phyloP scores from a whole-genome alignment of 176 grass and related monocot genomes.

The Musa troglodytarum region DNA sequence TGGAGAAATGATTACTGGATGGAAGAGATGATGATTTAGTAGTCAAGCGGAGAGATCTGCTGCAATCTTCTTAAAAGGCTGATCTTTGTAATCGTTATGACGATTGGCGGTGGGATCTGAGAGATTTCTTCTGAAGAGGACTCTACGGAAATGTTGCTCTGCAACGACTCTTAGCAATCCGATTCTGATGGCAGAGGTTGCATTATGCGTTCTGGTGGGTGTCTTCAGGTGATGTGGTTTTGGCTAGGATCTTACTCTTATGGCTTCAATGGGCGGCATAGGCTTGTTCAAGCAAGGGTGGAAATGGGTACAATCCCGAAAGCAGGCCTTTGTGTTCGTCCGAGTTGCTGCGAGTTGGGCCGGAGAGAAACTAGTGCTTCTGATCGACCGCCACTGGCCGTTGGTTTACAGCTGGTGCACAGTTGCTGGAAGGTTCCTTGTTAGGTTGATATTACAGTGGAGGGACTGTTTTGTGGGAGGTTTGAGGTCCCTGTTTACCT shows the following conservation, averaged over 20 bases:
- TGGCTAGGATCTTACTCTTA: not conserved
- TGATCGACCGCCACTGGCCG: constrained; percentile 79
- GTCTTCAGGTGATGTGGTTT: too few species aligned
- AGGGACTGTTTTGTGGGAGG: constrained; percentile 48
- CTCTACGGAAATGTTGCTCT: too few species aligned
- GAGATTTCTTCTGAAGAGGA: too few species aligned
- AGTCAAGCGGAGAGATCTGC: not conserved
- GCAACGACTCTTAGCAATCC: too few species aligned
- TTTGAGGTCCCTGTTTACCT: constrained; percentile 41
- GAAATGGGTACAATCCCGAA: constrained; percentile 63
- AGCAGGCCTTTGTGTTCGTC: constrained; percentile 54
- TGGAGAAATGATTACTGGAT: not conserved
- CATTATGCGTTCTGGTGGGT: not conserved
- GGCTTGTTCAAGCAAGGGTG: constrained; percentile 85
- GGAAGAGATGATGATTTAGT: not conserved
- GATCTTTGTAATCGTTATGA: not conserved
- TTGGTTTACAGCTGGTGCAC: constrained; percentile 51
- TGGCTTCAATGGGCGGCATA: constrained; percentile 53
- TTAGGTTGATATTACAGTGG: constrained; percentile 57
- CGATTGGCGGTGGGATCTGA: too few species aligned
- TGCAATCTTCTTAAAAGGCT: not conserved
- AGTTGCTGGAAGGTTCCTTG: constrained; percentile 33
- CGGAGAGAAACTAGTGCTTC: constrained; percentile 46
- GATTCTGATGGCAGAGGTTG: not conserved
- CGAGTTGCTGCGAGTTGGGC: constrained; percentile 39